Percentiles rank a stretch among this genome's conserved stretches.
Evolutionary conservation across 352 stramenopile species (phyloP).

Genomic region (Phytopythium sindhum): DNA sequence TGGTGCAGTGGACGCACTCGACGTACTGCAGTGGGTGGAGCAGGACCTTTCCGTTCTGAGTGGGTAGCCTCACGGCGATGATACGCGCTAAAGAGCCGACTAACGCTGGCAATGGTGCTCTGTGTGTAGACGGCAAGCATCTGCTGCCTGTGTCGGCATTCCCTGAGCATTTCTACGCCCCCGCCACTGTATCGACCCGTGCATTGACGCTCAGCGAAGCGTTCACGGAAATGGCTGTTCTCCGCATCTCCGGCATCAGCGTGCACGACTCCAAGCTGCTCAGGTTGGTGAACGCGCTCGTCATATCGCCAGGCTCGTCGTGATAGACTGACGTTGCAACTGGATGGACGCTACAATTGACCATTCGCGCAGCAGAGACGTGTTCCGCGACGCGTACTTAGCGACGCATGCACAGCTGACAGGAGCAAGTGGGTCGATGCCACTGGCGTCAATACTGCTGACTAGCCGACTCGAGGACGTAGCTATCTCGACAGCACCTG

Average conservation of each 20-base stretch:
- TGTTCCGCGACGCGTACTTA: constrained; percentile 29
- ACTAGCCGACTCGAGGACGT: constrained; percentile 1
- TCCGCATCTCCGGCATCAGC: constrained; percentile 27
- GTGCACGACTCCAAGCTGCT: constrained; percentile 4
- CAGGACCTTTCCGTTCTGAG: constrained; percentile 56
- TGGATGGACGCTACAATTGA: not conserved
- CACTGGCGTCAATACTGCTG: not conserved
- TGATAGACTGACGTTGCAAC: not conserved
- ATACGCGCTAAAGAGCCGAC: not conserved
- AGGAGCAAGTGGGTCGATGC: not conserved
- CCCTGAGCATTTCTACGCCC: constrained; percentile 42
- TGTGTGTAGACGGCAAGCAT: constrained; percentile 4
- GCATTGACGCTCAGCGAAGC: constrained; percentile 23
- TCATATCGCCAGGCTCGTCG: too few species aligned
- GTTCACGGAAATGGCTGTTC: constrained; percentile 29
- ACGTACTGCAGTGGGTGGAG: constrained; percentile 51
- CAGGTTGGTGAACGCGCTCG: not conserved
- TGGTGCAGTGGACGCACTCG: constrained; percentile 34
- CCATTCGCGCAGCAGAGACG: constrained; percentile 8
- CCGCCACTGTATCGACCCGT: constrained; percentile 14
- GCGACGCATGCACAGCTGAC: constrained; percentile 7
- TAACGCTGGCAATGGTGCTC: not conserved
- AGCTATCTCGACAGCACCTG: not conserved
- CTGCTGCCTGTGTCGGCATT: constrained; percentile 32
- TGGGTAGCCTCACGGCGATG: constrained; percentile 15